Percentiles rank a stretch among this genome's conserved stretches.
phyloP scores from a whole-genome alignment of 495 filamentous ascomycete genomes.

The Symbiotaphrina buchneri region DNA sequence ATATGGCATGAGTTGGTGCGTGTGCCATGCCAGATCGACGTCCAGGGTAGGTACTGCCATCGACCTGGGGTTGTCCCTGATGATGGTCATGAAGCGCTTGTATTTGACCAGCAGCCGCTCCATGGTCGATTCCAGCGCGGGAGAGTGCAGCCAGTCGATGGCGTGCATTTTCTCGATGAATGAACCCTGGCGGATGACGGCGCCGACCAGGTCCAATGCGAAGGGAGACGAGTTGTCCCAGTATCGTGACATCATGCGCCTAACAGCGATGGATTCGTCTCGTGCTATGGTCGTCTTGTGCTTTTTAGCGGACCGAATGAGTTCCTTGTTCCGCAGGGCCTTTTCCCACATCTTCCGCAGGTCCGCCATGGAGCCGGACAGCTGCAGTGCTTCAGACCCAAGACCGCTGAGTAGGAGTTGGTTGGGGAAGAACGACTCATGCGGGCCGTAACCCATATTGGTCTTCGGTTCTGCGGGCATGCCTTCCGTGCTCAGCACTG shows the following conservation, averaged over 20 bases:
- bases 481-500: conserved; percentile 22
- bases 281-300: conserved; percentile 1
- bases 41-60: conserved; percentile 65
- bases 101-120: conserved; percentile 45
- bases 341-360: conserved; percentile 20
- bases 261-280: conserved; percentile 26
- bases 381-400: neutral
- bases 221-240: conserved; percentile 55
- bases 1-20: conserved; percentile 38
- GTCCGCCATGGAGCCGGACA: conserved; percentile 15
- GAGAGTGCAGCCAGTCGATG: conserved; percentile 56
- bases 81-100: conserved; percentile 41
- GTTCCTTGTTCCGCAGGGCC: conserved; percentile 10
- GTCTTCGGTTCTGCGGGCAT: conserved; percentile 4
- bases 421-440: conserved; percentile 34
- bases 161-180: conserved; percentile 71
- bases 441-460: neutral
- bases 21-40: conserved; percentile 74
- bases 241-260: conserved; percentile 60
- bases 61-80: conserved; percentile 25
- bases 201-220: conserved; percentile 51
- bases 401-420: conserved; percentile 17
- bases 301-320: conserved; percentile 12
- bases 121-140: conserved; percentile 41
- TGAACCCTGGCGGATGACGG: conserved; percentile 56